Evolutionary conservation across 495 filamentous ascomycete genomes (phyloP).

Genomic region (Aspergillus steynii): DNA sequence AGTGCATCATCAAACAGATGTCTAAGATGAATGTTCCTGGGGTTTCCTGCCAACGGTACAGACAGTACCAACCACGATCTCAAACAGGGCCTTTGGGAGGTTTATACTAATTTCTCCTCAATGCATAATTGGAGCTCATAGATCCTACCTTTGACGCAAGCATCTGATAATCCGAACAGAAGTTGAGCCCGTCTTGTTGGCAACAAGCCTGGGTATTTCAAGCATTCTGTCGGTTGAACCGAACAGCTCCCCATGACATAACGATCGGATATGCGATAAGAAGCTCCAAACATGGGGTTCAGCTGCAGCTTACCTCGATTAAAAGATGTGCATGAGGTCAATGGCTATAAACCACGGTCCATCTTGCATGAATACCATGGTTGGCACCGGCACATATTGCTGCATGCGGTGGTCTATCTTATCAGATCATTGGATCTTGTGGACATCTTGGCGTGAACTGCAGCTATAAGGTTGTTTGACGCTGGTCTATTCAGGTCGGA

Average conservation of each 20-base stretch:
- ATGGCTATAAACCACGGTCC: no score
- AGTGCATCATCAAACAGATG: neutral
- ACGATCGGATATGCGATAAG: neutral
- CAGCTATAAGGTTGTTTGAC: no score
- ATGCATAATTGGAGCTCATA: neutral
- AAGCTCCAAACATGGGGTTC: neutral
- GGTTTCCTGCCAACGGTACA: neutral
- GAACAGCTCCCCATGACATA: neutral
- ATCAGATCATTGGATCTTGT: neutral
- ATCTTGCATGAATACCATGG: no score
- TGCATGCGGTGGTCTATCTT: neutral
- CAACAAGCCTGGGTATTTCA: neutral
- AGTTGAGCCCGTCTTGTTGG: neutral
- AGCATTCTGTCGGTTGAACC: neutral
- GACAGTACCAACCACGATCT: neutral
- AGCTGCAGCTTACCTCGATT: neutral
- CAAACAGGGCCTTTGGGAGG: neutral
- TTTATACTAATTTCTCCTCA: neutral
- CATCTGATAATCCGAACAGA: neutral
- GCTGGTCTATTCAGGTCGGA: no score
- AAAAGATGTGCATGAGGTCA: no score
- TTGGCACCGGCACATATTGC: no score
- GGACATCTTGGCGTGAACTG: neutral
- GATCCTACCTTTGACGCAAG: neutral
- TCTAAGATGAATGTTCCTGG: neutral